Conservation (phyloP, 192 early-diverging fungal species). For the Linnemannia elongata region DNA sequence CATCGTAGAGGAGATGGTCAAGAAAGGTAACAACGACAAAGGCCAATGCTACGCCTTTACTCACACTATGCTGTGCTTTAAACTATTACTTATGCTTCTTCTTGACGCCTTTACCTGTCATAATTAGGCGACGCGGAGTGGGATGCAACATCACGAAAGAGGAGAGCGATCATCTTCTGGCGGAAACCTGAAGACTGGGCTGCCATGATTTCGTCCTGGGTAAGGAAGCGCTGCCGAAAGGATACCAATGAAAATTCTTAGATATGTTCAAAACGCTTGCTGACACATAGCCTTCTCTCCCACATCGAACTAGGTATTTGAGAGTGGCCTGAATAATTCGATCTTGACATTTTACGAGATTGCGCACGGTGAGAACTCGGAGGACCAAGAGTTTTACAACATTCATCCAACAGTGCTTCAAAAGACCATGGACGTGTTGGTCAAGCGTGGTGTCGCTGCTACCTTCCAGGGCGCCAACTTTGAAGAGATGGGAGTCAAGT, state of each 20-base stretch:
- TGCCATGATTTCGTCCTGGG: slow-evolving; percentile 84
- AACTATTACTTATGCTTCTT: background rate
- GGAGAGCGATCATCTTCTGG: slow-evolving; percentile 84
- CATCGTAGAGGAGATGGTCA: slow-evolving; percentile 82
- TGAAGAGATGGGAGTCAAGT: slow-evolving; percentile 90
- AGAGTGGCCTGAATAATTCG: slow-evolving; percentile 79
- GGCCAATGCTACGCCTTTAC: slow-evolving; percentile 30
- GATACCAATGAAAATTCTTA: background rate
- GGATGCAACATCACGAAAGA: slow-evolving; percentile 62
- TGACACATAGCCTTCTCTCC: background rate
- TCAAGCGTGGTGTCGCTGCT: slow-evolving; percentile 86
- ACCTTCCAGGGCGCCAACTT: slow-evolving; percentile 76
- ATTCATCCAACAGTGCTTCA: slow-evolving; percentile 80
- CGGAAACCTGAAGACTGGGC: slow-evolving; percentile 95
- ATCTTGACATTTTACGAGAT: slow-evolving; percentile 93
- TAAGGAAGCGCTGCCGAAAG: slow-evolving; percentile 36
- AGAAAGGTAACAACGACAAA: slow-evolving; percentile 71
- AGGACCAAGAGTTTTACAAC: slow-evolving; percentile 85
- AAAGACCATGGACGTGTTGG: slow-evolving; percentile 84
- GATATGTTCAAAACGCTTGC: background rate
- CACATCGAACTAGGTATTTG: slow-evolving; percentile 63
- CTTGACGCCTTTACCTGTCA: background rate
- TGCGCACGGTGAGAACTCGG: slow-evolving; percentile 84
- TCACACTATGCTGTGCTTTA: background rate
- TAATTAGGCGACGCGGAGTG: slow-evolving; percentile 69